Evolutionary conservation across 176 grass and related monocot species (phyloP), one percentile per base, ranked within the genome.

Genomic region (Ananas comosus): DNA sequence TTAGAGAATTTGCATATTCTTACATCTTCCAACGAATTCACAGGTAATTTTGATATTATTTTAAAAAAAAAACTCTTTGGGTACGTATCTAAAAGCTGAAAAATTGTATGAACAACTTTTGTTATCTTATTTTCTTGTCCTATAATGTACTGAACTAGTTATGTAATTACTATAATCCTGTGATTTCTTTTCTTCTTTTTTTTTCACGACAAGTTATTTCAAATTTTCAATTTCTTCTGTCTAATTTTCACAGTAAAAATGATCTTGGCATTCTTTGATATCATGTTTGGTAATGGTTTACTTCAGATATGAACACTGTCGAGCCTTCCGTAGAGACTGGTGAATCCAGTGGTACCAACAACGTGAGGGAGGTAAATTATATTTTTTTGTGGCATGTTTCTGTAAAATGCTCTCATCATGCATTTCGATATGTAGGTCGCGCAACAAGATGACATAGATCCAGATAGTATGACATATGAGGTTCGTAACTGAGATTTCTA

Each of bases 401-500:
- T n/a, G 10, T 13, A 47, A 61, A 69, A 63, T 27, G 51, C 51
- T 77, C 3, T 25, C 49, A 58, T 63, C 58, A 50, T 9, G 10
- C 65, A 52, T 65, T 79, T 71, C 25, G 22, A 49, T 68, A 63
- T 21, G 65, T 74, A 91, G 91, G 61, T 18, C 27, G 61, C 75
- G 23, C 79, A 77, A 50, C 87, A 81, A 63, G 88, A 86, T 50
- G 56, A 74, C 22, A 81, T 78, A 18, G 77, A 96, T 70, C 85
- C 88, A 63, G 88, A 96, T 73, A 81, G 72, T 76, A 91, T 96
- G 91, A 91, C 91, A 67, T 96, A 91, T 66, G 91, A 96, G 91
- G 91, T 88, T 75, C 65, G 79, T 87, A 53, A 69, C 53, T 24
- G 33, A 67, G 49, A 67, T 3, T 14, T 49, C 16, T 6, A 2